phyloP scores from a whole-genome alignment of 257 asterid genomes.

The Henckelia pumila region DNA sequence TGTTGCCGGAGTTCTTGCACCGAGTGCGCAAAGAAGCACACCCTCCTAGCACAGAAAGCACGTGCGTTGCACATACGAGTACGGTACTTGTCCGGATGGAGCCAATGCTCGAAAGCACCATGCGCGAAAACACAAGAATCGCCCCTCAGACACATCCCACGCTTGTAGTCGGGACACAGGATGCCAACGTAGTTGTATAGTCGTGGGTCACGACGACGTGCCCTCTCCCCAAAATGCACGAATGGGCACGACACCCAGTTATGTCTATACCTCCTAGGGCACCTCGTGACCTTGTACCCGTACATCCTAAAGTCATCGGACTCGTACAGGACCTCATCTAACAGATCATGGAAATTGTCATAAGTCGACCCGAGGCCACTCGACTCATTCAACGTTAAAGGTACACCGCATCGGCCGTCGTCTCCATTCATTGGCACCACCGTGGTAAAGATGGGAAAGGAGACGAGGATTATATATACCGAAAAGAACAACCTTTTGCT shows the following conservation, averaged over 20 bases:
- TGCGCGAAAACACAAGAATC: conserved; percentile 6
- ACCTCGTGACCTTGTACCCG: neutral
- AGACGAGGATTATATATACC: neutral
- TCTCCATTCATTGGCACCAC: neutral
- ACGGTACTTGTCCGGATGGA: neutral
- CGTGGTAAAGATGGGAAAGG: neutral
- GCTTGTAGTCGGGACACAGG: neutral
- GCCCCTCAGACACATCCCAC: neutral
- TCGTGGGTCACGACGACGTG: conserved; percentile 17
- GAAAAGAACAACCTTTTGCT: neutral
- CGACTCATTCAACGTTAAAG: neutral
- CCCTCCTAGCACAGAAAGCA: neutral
- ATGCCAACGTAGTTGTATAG: conserved; percentile 4
- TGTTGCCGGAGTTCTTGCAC: neutral
- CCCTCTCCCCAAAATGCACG: conserved; percentile 12
- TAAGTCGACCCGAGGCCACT: neutral
- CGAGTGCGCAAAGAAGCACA: conserved; percentile 2
- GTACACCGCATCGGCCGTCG: neutral
- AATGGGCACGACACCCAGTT: conserved; percentile 4
- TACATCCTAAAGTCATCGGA: conserved; percentile 19
- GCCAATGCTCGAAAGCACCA: conserved; percentile 4
- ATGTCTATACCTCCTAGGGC: neutral
- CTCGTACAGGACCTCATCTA: conserved; percentile 6
- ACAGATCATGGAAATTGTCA: neutral
- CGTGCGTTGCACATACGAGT: neutral